Conservation (phyloP, 2,329 filamentous ascomycete species). For the Chaetomiaceae sp. region DNA sequence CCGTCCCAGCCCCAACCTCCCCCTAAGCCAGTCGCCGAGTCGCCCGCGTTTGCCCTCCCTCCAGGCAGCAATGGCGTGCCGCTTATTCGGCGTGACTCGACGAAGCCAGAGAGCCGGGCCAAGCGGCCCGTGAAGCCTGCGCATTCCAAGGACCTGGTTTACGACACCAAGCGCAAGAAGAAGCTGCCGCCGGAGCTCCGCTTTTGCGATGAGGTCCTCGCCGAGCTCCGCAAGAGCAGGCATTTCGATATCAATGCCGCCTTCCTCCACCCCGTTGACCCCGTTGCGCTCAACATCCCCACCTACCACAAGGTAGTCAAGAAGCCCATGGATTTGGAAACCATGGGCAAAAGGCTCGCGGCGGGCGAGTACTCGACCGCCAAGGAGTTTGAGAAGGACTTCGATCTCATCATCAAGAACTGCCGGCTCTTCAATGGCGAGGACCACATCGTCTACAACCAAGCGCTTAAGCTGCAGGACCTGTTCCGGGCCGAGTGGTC, state of each 20-base stretch:
- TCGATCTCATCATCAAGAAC: slow-evolving; percentile 79
- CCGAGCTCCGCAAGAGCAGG: slow-evolving; percentile 70
- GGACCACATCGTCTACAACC: slow-evolving; percentile 64
- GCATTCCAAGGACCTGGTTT: slow-evolving; percentile 85
- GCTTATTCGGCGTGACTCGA: slow-evolving; percentile 78
- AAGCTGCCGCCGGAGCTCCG: slow-evolving; percentile 82
- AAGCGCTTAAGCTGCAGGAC: slow-evolving; percentile 66
- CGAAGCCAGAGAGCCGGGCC: slow-evolving; percentile 68
- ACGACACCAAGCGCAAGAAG: slow-evolving; percentile 78
- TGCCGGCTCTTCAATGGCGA: slow-evolving; percentile 83
- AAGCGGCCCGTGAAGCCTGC: slow-evolving; percentile 93
- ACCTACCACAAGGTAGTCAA: slow-evolving; percentile 92
- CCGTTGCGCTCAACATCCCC: slow-evolving; percentile 88
- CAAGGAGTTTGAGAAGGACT: slow-evolving; percentile 80
- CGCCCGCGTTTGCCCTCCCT: slow-evolving; percentile 61
- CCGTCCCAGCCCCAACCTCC: slow-evolving; percentile 23
- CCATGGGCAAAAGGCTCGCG: slow-evolving; percentile 71
- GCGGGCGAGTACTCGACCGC: slow-evolving; percentile 71
- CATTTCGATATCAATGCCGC: slow-evolving; percentile 62
- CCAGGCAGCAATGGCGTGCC: slow-evolving; percentile 63
- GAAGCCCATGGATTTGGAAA: slow-evolving; percentile 89
- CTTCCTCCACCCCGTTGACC: slow-evolving; percentile 82
- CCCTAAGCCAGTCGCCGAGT: slow-evolving; percentile 29
- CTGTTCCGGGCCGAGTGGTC: slow-evolving; percentile 71
- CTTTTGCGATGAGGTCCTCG: slow-evolving; percentile 78